phyloP scores from a whole-genome alignment of 2,329 filamentous ascomycete species.

The Colletotrichum abscissum region DNA sequence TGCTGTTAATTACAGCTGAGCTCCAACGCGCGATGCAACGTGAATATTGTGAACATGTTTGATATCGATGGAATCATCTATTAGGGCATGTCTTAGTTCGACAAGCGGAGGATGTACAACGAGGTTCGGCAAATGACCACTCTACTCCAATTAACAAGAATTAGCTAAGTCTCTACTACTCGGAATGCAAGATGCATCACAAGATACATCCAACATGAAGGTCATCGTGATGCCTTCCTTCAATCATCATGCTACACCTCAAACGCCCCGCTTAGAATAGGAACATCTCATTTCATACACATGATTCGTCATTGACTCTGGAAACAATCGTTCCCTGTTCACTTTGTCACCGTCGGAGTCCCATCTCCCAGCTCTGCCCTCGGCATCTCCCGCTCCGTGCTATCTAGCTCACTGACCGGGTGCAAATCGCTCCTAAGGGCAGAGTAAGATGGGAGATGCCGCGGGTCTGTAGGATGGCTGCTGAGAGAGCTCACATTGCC shows the following conservation, averaged over 20 bases:
- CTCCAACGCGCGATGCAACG: no score
- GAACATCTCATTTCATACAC: not conserved
- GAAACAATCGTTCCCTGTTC: not conserved
- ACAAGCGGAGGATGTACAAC: no score
- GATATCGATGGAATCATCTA: no score
- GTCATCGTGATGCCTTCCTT: not conserved
- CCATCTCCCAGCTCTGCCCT: constrained; percentile 23
- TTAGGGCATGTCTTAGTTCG: no score
- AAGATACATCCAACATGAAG: not conserved
- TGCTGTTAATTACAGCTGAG: no score
- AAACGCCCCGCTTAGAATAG: not conserved
- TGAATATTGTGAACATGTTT: no score
- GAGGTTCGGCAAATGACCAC: no score
- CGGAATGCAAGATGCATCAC: not conserved
- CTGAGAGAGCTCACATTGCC: constrained; percentile 25
- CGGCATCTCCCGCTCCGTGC: not conserved
- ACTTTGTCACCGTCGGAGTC: not conserved
- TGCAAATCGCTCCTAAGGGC: not conserved
- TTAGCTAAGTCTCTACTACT: not conserved
- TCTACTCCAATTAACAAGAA: no score
- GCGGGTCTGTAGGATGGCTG: not conserved
- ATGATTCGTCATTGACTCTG: not conserved
- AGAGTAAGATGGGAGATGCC: not conserved
- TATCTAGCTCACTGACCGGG: constrained; percentile 27
- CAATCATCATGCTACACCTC: not conserved